Evolutionary conservation across 2,329 filamentous ascomycete genomes (phyloP), one percentile per base, ranked within the genome.

Genomic region (Penicillium sp.): DNA sequence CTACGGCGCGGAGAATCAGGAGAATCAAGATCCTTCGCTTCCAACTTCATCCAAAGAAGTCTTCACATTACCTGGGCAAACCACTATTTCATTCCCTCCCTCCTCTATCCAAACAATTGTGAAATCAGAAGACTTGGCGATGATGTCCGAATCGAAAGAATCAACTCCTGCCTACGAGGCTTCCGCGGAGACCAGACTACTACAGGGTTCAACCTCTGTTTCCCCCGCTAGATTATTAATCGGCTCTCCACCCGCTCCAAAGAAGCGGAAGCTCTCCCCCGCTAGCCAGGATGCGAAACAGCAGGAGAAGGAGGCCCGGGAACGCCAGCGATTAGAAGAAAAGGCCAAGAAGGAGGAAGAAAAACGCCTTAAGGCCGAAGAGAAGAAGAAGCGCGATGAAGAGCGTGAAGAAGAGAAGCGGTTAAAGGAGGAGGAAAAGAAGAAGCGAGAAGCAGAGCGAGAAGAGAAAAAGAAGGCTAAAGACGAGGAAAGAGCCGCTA

Each of bases 391-490:
- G 59, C 61, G 63, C 2, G 63, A 67, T 0, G 60, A 60, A 5
- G 63, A 65, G 38, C 64, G 59, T 1, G 73, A 77, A 51, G 78
- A 76, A 55, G 75, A 78, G 48, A 76, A 73, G 14, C 74, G 76
- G 11, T 75, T 75, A 53, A 79, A 79, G n/a, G 77, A 82, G 61
- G 78, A 81, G 56, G 80, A 83, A 63, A 81, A 78, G 55, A 75
- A 70, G 55, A 81, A 79, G 48, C 72, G 74, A 15, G 73, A 78
- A 38, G 74, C 77, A n/a, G 78, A 78, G 60, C 72, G 76, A n/a
- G 78, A 79, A 49, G 79, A 79, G 58, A 78, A 82, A 61, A 72
- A 69, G 39, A 77, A 73, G 65, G 75, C 69, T 53, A 77, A 74
- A 59, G 77, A 81, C 31, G 76, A 81, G 59, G 78, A 81, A 55